Percentiles rank a stretch among this genome's conserved stretches.
Conservation (phyloP, 371 early-diverging fungal species). For the Dentiscutata heterogama region DNA sequence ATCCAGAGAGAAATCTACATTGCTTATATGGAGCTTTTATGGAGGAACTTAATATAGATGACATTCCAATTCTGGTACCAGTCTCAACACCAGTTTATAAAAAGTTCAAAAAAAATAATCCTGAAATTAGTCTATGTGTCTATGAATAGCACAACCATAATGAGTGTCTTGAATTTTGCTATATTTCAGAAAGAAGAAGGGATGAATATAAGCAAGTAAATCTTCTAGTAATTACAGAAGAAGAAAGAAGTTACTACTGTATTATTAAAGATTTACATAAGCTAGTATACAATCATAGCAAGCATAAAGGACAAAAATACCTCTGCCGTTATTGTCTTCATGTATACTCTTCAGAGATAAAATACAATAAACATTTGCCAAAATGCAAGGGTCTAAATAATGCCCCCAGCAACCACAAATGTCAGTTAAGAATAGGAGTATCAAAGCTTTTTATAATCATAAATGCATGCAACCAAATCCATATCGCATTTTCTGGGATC, state of each 20-base stretch:
- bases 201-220: constrained; percentile 39
- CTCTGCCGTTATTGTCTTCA: constrained; percentile 3
- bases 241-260: constrained; percentile 17
- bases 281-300: constrained; percentile 10
- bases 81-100: constrained; percentile 38
- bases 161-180: constrained; percentile 34
- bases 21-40: constrained; percentile 14
- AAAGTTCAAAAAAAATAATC: constrained; percentile 35
- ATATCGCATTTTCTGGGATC: constrained; percentile 18
- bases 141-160: constrained; percentile 35
- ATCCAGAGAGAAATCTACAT: constrained; percentile 42
- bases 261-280: constrained; percentile 36
- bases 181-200: constrained; percentile 36
- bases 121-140: constrained; percentile 34
- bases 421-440: not conserved
- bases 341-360: constrained; percentile 37
- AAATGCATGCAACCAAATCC: constrained; percentile 39
- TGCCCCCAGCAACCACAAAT: constrained; percentile 5
- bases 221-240: constrained; percentile 38
- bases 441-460: constrained; percentile 29
- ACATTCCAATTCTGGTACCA: constrained; percentile 36
- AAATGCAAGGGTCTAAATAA: constrained; percentile 34
- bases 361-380: constrained; percentile 11
- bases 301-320: constrained; percentile 4
- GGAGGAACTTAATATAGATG: constrained; percentile 16